Base-by-base conservation (phyloP, 1,284 basidiomycete genomes). In the Pterula multifida region DNA sequence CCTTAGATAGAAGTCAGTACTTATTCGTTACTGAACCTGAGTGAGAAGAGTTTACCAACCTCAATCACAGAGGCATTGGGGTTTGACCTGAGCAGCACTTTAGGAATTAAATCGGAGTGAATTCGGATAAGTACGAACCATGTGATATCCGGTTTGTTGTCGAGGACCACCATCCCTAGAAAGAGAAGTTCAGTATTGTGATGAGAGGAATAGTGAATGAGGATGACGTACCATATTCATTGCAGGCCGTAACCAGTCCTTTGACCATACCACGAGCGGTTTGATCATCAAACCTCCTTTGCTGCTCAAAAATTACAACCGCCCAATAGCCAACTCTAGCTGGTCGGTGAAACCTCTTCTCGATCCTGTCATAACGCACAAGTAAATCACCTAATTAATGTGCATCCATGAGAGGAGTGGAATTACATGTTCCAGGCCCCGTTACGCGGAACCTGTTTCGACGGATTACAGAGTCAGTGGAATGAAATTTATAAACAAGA, bases 341-440 rank as follows among this genome's bases (percentile, higher is more conserved):
- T 0, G 83, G 73, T 6, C 45, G 6, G 23, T 25, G 24, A 64
- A 87, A 83, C 36, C 70, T 68, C 55, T 83, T 82, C 52, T 81
- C 79, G 2, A 80, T 69, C 81, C 78, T 82, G 54, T 19, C 52
- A 39, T 47, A 36, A 49, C 17, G 24, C 56, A n/a, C 56, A 54
- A 48, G 4, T 57, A 13, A 50, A 2, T 49, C 15, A 46, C 48
- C 21, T 26, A 6, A 22, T 52, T 22, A 28, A 15, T 46, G 28
- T 51, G 45, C 28, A 15, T 13, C 3, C 39, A 44, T 12, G 36
- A 47, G 57, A 47, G 23, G 26, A 23, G 6, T 47, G 6, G 21
- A 11, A 65, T 32, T 36, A 78, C 81, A 85, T 83, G 51, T 86
- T 85, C 82, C 82, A 85, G 0, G 73, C 63, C 12, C 84, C 85